Conservation (phyloP, 768 basidiomycete species). For the Rhodosporidiobolus odoratus region DNA sequence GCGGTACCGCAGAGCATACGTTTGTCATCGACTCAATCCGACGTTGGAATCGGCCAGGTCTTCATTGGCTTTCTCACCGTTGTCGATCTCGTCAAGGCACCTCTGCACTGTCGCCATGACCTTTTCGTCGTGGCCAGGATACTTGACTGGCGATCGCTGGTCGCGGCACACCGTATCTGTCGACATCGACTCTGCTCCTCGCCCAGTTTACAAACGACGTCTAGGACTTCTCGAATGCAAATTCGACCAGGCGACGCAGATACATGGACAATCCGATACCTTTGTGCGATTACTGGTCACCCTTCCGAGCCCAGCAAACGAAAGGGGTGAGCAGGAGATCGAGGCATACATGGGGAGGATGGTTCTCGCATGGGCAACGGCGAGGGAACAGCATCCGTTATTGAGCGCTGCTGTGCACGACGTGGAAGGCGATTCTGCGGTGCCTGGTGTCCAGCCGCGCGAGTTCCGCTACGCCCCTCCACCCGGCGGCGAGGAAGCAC, state of each 20-base stretch:
- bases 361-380: slow-evolving; percentile 7
- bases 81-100: background rate
- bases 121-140: slow-evolving; percentile 25
- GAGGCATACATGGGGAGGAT: background rate
- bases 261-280: slow-evolving; percentile 10
- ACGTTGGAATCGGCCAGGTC: background rate
- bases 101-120: background rate
- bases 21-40: background rate
- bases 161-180: background rate
- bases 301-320: background rate
- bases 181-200: background rate
- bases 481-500: background rate
- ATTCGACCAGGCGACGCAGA: slow-evolving; percentile 13
- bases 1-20: background rate
- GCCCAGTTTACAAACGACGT: background rate
- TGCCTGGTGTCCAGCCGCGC: background rate
- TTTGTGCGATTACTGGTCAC: background rate
- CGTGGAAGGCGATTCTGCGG: too few species aligned
- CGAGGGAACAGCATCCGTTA: slow-evolving; percentile 14
- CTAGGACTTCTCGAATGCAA: slow-evolving; percentile 17
- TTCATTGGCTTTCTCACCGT: background rate
- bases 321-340: background rate
- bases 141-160: slow-evolving; percentile 12
- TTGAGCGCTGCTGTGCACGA: background rate
- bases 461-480: background rate